A percentile compares a stretch with the other conserved stretches of the same genome.
Conservation (phyloP, 805 yeast species). For the Saccharomycopsis fermentans region DNA sequence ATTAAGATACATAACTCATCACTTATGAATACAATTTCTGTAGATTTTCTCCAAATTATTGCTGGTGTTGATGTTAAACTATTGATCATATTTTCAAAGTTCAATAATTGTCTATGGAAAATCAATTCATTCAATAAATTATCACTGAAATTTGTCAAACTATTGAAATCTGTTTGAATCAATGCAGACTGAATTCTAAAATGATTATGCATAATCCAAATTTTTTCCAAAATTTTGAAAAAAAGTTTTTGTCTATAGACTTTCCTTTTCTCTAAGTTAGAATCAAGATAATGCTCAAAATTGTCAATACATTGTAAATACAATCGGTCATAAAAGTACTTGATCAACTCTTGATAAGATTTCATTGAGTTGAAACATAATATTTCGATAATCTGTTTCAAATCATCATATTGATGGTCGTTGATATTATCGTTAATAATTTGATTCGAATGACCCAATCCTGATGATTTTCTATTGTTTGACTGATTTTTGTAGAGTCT, state of each 20-base stretch:
- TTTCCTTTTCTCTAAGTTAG: not conserved
- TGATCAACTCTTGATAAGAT: conserved; percentile 16
- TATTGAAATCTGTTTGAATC: conserved; percentile 15
- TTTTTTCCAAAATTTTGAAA: conserved; percentile 17
- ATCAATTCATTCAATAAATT: conserved; percentile 27
- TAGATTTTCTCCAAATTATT: conserved; percentile 77
- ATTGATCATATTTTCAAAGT: conserved; percentile 32
- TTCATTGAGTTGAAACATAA: conserved; percentile 16
- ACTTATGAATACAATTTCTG: conserved; percentile 72
- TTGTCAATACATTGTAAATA: conserved; percentile 9
- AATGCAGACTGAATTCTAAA: conserved; percentile 17
- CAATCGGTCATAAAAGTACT: conserved; percentile 17
- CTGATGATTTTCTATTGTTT: not conserved
- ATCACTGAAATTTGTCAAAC: conserved; percentile 14
- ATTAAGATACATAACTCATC: conserved; percentile 64
- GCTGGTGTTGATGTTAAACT: conserved; percentile 64
- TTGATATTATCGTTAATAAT: not conserved
- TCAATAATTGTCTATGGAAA: conserved; percentile 24
- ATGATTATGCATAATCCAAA: conserved; percentile 17
- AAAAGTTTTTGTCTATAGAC: conserved; percentile 10
- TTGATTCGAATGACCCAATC: not conserved
- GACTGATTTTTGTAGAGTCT: conserved; percentile 1
- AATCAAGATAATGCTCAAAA: not conserved
- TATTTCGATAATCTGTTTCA: conserved; percentile 10
- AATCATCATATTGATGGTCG: conserved; percentile 3